A percentile compares a stretch with the other conserved stretches of the same genome.
These are phyloP conservation scores for Erythrophleum ivorense DNA, from an alignment of 331 rosid species.

Conservation along the genomic window DNA sequence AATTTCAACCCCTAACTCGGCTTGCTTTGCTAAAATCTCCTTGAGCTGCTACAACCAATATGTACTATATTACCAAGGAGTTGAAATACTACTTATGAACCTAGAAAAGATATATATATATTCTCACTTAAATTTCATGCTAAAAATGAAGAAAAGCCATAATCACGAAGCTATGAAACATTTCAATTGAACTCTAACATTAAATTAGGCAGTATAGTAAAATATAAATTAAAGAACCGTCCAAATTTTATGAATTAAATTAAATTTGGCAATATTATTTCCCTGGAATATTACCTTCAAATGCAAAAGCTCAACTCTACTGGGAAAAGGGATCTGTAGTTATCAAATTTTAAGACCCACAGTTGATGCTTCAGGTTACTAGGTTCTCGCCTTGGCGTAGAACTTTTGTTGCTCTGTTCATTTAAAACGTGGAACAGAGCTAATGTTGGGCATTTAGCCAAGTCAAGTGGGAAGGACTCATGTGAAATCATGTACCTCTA, in stretches of 20 bases:
- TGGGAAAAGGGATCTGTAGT: neutral
- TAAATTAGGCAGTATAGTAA: constrained; percentile 10
- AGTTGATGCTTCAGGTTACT: neutral
- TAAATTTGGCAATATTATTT: constrained; percentile 12
- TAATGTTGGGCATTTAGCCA: neutral
- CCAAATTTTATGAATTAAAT: neutral
- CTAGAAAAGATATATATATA: neutral
- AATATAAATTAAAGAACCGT: neutral
- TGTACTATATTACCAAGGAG: neutral
- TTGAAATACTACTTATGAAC: neutral
- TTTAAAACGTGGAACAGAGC: neutral
- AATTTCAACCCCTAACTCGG: constrained; percentile 92
- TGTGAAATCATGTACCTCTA: neutral
- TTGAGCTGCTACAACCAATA: constrained; percentile 65
- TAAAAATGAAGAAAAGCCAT: constrained; percentile 12
- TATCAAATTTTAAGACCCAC: neutral
- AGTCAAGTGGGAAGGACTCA: neutral
- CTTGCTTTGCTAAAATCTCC: constrained; percentile 89
- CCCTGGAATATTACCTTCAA: neutral
- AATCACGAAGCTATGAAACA: neutral
- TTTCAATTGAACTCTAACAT: neutral
- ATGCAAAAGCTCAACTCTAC: neutral
- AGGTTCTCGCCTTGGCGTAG: neutral
- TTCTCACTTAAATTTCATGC: constrained; percentile 3
- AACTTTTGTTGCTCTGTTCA: neutral